Evolutionary conservation across 2,329 filamentous ascomycete genomes (phyloP).

Genomic region (Phoma sp.): DNA sequence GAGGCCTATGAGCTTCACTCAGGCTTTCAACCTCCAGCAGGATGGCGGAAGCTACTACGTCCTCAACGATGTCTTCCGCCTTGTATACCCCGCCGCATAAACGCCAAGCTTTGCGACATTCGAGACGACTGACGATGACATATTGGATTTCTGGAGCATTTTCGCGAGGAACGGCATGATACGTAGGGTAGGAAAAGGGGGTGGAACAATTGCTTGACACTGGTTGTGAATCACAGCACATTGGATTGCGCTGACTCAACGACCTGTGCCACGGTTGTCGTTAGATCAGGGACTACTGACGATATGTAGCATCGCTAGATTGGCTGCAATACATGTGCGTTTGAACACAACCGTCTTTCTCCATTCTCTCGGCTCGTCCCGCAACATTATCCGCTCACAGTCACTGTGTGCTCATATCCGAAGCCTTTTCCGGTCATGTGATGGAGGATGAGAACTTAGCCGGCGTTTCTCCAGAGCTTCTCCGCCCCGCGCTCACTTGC

Average conservation of each 20-base stretch:
- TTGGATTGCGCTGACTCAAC: slow-evolving; percentile 7
- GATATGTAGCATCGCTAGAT: slow-evolving; percentile 13
- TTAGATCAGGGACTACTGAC: not conserved
- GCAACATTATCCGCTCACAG: slow-evolving; percentile 6
- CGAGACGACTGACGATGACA: slow-evolving; percentile 15
- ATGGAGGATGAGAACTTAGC: slow-evolving; percentile 36
- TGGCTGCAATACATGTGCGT: slow-evolving; percentile 18
- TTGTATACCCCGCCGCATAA: slow-evolving; percentile 69
- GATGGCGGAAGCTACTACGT: slow-evolving; percentile 79
- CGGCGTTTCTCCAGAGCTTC: slow-evolving; percentile 29
- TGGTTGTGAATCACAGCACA: not conserved
- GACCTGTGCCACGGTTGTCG: not conserved
- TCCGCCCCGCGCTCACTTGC: slow-evolving; percentile 43
- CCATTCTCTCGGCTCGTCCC: slow-evolving; percentile 9
- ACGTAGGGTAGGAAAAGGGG: slow-evolving; percentile 5
- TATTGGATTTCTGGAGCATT: slow-evolving; percentile 24
- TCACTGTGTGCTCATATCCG: slow-evolving; percentile 8
- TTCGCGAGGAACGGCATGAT: slow-evolving; percentile 20
- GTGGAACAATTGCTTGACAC: slow-evolving; percentile 15
- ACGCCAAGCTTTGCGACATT: slow-evolving; percentile 5
- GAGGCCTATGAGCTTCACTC: slow-evolving; percentile 88
- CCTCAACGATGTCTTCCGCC: slow-evolving; percentile 93
- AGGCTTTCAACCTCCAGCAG: slow-evolving; percentile 84
- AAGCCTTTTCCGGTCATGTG: slow-evolving; percentile 26
- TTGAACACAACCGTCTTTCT: slow-evolving; percentile 11